phyloP scores from a whole-genome alignment of 257 asterid species.

The Phtheirospermum japonicum region DNA sequence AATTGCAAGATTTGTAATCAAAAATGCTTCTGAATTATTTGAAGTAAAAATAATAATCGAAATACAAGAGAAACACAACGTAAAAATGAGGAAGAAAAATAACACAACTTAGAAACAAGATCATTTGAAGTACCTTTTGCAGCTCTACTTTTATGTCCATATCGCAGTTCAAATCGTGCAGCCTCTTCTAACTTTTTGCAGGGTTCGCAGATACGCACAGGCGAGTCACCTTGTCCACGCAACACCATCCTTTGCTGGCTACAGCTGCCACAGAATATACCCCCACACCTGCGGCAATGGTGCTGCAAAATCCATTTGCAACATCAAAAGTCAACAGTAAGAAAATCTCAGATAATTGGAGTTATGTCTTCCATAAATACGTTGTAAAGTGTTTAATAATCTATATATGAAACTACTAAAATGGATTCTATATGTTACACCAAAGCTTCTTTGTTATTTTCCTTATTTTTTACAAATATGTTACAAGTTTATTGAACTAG shows the following conservation, averaged over 20 bases:
- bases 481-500: background rate
- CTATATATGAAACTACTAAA: constrained; percentile 13
- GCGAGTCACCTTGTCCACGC: constrained; percentile 99
- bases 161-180: constrained; percentile 84
- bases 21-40: too few species aligned
- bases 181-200: constrained; percentile 93
- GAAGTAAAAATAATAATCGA: too few species aligned
- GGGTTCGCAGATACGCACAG: constrained; percentile 93
- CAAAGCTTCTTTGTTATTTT: background rate
- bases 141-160: constrained; percentile 67
- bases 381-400: background rate
- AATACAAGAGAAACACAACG: constrained; percentile 19
- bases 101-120: constrained; percentile 16
- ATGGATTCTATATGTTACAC: background rate
- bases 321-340: constrained; percentile 28
- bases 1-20: too few species aligned
- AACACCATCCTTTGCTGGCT: constrained; percentile 84
- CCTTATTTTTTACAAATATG: background rate
- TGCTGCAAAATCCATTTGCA: constrained; percentile 57
- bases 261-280: constrained; percentile 81
- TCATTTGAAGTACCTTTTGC: constrained; percentile 50
- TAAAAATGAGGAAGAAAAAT: constrained; percentile 14
- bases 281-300: constrained; percentile 99
- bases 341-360: background rate
- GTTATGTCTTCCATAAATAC: background rate